phyloP scores from a whole-genome alignment of 768 basidiomycete species.

The Hemileccinum rubropunctum region DNA sequence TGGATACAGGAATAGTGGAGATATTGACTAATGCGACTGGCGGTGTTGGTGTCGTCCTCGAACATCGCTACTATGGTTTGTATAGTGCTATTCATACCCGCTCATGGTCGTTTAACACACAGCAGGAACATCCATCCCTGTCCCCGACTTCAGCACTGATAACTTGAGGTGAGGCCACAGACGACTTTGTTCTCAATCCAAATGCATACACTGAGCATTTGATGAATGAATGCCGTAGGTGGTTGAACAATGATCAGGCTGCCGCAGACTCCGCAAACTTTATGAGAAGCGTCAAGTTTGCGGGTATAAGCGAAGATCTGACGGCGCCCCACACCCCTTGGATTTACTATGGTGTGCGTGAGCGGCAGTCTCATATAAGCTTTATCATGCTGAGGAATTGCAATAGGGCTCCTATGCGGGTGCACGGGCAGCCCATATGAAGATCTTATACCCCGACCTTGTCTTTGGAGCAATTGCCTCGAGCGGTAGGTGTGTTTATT shows the following conservation, averaged over 20 bases:
- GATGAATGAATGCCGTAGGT: slow-evolving; percentile 44
- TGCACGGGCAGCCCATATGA: slow-evolving; percentile 91
- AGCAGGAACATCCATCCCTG: slow-evolving; percentile 71
- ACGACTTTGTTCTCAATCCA: not conserved
- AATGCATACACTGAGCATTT: no score
- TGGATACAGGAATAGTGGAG: slow-evolving; percentile 80
- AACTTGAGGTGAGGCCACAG: slow-evolving; percentile 55
- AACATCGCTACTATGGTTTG: slow-evolving; percentile 87
- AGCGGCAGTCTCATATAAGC: slow-evolving; percentile 1
- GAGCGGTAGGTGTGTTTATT: slow-evolving; percentile 53
- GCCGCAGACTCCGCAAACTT: slow-evolving; percentile 92
- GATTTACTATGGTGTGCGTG: slow-evolving; percentile 88
- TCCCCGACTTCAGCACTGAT: slow-evolving; percentile 76
- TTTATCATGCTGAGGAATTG: not conserved
- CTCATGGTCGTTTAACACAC: not conserved
- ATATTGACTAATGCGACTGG: slow-evolving; percentile 81
- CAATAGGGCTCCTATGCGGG: slow-evolving; percentile 85
- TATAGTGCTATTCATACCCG: not conserved
- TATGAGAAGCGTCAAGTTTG: slow-evolving; percentile 76
- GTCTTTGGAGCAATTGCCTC: slow-evolving; percentile 89
- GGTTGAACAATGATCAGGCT: slow-evolving; percentile 86
- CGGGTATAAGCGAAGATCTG: slow-evolving; percentile 65
- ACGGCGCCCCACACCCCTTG: slow-evolving; percentile 75
- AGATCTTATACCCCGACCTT: slow-evolving; percentile 81
- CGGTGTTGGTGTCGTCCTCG: slow-evolving; percentile 89